Evolutionary conservation across 2,329 filamentous ascomycete genomes (phyloP).

Genomic region (Phaeosphaeria sp.): DNA sequence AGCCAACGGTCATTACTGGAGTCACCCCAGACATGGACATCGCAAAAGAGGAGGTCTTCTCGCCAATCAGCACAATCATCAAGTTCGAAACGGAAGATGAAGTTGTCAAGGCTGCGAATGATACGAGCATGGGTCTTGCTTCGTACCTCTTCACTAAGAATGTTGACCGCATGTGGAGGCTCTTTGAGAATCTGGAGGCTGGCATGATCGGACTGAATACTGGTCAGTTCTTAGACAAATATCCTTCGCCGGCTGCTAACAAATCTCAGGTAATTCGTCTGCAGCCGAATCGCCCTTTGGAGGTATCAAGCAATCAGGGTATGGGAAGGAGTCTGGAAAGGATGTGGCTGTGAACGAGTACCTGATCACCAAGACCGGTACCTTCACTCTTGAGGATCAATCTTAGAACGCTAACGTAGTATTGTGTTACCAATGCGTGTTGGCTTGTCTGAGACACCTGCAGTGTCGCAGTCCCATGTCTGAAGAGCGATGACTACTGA

Average conservation of each 20-base stretch:
- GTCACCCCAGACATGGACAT: constrained; percentile 66
- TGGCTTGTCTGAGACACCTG: neutral
- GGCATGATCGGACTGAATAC: constrained; percentile 74
- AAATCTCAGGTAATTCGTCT: constrained; percentile 62
- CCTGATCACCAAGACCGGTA: constrained; percentile 70
- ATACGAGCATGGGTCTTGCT: constrained; percentile 69
- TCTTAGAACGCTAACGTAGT: constrained; percentile 6
- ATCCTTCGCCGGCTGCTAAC: constrained; percentile 7
- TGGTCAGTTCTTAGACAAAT: constrained; percentile 44
- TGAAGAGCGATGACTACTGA: neutral
- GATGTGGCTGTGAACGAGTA: constrained; percentile 70
- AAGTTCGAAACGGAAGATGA: constrained; percentile 72
- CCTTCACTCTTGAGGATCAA: constrained; percentile 61
- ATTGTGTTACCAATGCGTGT: neutral
- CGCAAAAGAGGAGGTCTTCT: constrained; percentile 68
- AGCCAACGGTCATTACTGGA: constrained; percentile 69
- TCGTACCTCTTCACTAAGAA: constrained; percentile 75
- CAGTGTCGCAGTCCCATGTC: neutral
- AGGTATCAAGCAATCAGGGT: constrained; percentile 72
- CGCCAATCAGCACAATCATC: constrained; percentile 68
- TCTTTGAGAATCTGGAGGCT: constrained; percentile 72
- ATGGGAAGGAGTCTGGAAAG: constrained; percentile 72
- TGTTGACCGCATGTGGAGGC: constrained; percentile 68
- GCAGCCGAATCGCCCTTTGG: constrained; percentile 72
- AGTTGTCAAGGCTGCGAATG: constrained; percentile 65